Percentiles rank a stretch among this genome's conserved stretches.
Evolutionary conservation across 2,329 filamentous ascomycete species (phyloP).

Genomic region (Aspergillus sp.): DNA sequence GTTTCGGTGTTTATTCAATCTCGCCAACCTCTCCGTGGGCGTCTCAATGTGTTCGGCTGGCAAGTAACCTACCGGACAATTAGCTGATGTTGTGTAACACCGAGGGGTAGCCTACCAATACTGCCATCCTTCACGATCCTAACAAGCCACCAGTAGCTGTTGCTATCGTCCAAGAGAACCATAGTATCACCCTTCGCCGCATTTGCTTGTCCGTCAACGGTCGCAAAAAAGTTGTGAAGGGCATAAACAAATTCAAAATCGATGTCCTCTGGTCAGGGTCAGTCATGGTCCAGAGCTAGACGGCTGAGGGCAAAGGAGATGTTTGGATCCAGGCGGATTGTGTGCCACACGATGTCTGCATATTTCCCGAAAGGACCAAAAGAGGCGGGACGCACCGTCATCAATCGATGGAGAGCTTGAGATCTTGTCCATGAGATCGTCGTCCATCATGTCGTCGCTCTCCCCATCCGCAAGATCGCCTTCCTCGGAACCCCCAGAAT

Average conservation of each 20-base stretch:
- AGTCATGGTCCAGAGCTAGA: slow-evolving; percentile 65
- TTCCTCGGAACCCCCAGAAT: slow-evolving; percentile 40
- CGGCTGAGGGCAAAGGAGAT: neutral
- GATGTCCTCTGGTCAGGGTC: slow-evolving; percentile 95
- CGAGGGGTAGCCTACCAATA: slow-evolving; percentile 62
- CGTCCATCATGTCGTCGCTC: slow-evolving; percentile 70
- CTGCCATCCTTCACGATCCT: slow-evolving; percentile 96
- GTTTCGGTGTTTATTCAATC: slow-evolving; percentile 96
- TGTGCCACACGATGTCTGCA: neutral
- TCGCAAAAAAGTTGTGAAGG: slow-evolving; percentile 94
- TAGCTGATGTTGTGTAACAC: slow-evolving; percentile 27
- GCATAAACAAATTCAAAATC: slow-evolving; percentile 99
- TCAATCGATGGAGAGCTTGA: slow-evolving; percentile 98
- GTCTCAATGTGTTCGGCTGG: slow-evolving; percentile 98
- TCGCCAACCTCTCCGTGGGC: slow-evolving; percentile 87
- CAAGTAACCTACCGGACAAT: slow-evolving; percentile 70
- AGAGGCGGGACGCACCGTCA: slow-evolving; percentile 68
- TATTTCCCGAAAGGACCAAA: neutral
- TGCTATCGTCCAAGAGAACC: slow-evolving; percentile 96
- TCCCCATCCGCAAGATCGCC: slow-evolving; percentile 65
- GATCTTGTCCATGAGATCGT: slow-evolving; percentile 98
- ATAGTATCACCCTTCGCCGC: slow-evolving; percentile 98
- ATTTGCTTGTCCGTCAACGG: slow-evolving; percentile 97
- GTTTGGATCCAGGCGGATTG: neutral
- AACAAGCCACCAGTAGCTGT: slow-evolving; percentile 99